Evolutionary conservation across 768 basidiomycete genomes (phyloP).

Genomic region (Fomitopsis serialis): DNA sequence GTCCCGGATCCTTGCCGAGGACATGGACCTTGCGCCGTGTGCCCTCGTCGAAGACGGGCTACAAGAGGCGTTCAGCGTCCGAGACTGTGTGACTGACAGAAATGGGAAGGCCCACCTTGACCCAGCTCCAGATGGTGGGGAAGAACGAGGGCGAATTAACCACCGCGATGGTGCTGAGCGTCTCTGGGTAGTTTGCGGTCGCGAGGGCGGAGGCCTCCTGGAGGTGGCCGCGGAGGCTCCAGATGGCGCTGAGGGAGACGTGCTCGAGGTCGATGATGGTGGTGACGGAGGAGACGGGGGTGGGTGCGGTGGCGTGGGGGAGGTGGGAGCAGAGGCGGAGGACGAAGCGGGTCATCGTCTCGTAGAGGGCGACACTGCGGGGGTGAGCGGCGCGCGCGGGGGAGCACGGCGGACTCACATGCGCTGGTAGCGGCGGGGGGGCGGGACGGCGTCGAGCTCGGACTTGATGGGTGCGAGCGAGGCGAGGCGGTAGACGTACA

Average conservation of each 20-base stretch:
- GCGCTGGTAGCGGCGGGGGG: conserved; percentile 56
- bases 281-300: conserved; percentile 54
- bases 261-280: conserved; percentile 71
- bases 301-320: conserved; percentile 44
- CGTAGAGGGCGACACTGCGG: conserved; percentile 57
- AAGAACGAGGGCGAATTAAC: conserved; percentile 84
- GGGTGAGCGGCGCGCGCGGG: background rate
- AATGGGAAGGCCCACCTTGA: conserved; percentile 45
- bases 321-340: conserved; percentile 59
- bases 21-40: conserved; percentile 77
- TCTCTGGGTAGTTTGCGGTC: conserved; percentile 81
- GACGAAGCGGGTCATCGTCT: conserved; percentile 59
- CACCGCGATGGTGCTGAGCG: conserved; percentile 57
- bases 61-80: background rate
- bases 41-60: conserved; percentile 59
- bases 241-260: conserved; percentile 59
- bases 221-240: conserved; percentile 65
- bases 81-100: background rate
- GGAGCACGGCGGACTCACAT: conserved; percentile 46
- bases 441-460: conserved; percentile 50
- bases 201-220: conserved; percentile 72
- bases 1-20: conserved; percentile 54
- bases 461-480: conserved; percentile 51
- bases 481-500: conserved; percentile 75
- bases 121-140: conserved; percentile 79